Conservation (phyloP, 345 rosid genomes). For the Citrus hindsii region DNA sequence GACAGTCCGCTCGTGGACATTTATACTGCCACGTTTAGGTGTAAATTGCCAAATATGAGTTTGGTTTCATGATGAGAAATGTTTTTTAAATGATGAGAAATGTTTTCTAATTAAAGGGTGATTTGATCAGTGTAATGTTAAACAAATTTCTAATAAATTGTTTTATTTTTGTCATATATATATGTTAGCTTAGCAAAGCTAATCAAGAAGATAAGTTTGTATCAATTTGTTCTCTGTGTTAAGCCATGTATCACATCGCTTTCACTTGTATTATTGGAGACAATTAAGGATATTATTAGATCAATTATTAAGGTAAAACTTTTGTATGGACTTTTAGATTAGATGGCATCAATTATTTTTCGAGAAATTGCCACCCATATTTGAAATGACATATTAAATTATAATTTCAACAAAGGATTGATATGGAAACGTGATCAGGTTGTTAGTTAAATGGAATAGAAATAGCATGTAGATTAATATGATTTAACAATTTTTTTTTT, state of each 20-base stretch:
- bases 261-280: background rate
- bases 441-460: background rate
- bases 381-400: background rate
- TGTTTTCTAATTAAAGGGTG: background rate
- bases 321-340: background rate
- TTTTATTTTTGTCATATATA: background rate
- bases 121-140: background rate
- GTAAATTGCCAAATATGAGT: background rate
- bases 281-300: background rate
- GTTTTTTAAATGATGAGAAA: background rate
- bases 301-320: background rate
- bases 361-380: background rate
- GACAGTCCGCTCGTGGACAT: constrained; percentile 45
- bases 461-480: background rate
- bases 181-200: background rate
- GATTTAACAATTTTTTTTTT: background rate
- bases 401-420: background rate
- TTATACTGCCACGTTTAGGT: constrained; percentile 22
- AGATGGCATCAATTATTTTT: background rate
- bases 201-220: background rate
- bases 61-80: background rate
- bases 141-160: background rate
- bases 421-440: background rate
- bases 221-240: background rate
- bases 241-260: background rate